These are phyloP conservation scores for bread wheat (Triticum aestivum) DNA, from an alignment of 176 grass and related monocot genomes.

Conservation along the genomic window DNA sequence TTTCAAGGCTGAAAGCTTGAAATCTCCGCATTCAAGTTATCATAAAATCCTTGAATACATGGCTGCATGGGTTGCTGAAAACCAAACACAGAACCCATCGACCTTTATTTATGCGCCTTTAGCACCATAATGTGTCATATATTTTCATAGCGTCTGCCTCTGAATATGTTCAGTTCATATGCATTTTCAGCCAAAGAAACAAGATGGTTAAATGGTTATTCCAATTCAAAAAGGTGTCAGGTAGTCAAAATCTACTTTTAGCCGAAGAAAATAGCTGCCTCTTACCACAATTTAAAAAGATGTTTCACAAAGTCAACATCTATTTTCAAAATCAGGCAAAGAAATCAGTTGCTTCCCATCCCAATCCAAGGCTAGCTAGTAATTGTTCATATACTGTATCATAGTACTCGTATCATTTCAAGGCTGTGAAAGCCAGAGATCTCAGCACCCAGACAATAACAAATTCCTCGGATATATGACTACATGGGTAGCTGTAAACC, in stretches of 20 bases:
- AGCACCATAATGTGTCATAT: background rate
- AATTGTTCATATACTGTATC: background rate
- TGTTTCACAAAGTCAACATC: background rate
- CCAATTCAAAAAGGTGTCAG: background rate
- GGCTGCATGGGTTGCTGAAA: background rate
- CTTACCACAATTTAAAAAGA: background rate
- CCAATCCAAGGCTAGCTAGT: too few species aligned
- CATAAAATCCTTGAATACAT: background rate
- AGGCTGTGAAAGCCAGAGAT: background rate
- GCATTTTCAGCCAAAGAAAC: background rate
- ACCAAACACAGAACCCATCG: background rate
- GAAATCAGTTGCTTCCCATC: background rate
- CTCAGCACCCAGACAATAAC: background rate
- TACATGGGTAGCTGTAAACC: background rate
- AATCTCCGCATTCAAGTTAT: background rate
- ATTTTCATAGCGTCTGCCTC: background rate
- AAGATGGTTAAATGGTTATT: background rate
- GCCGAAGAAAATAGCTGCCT: too few species aligned
- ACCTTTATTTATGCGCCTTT: background rate
- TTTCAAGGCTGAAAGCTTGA: background rate
- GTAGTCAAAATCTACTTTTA: background rate
- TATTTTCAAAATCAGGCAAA: background rate
- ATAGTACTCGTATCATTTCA: background rate
- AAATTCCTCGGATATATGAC: background rate
- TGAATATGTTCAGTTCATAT: background rate